phyloP scores from a whole-genome alignment of 768 basidiomycete genomes.

The Candolleomyces eurysporus region DNA sequence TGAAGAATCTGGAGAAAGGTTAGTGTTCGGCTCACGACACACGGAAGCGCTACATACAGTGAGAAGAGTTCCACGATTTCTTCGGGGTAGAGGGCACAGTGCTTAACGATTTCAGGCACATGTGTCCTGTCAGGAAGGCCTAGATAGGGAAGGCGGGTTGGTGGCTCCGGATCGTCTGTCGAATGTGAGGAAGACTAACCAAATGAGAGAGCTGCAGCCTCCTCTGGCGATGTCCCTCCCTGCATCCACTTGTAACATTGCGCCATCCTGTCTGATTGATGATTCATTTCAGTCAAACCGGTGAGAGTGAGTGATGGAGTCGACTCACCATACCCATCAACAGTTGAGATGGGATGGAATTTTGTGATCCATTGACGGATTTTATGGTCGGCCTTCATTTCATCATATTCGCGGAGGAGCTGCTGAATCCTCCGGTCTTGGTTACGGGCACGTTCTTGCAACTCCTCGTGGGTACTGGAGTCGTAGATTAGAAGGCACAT shows the following conservation, averaged over 20 bases:
- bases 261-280: background rate
- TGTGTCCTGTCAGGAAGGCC: slow-evolving; percentile 19
- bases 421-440: slow-evolving; percentile 46
- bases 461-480: slow-evolving; percentile 51
- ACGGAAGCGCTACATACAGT: slow-evolving; percentile 31
- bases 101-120: slow-evolving; percentile 46
- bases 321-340: slow-evolving; percentile 6
- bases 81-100: slow-evolving; percentile 47
- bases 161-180: too few species aligned
- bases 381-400: slow-evolving; percentile 36
- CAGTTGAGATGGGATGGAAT: slow-evolving; percentile 18
- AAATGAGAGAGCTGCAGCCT: slow-evolving; percentile 34
- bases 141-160: background rate
- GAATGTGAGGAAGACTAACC: slow-evolving; percentile 25
- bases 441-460: slow-evolving; percentile 42
- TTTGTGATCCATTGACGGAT: slow-evolving; percentile 42
- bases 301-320: background rate
- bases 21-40: background rate
- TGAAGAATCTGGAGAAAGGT: slow-evolving; percentile 42
- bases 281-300: background rate
- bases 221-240: slow-evolving; percentile 34
- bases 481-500: background rate
- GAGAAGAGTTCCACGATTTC: slow-evolving; percentile 52
- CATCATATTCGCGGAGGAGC: slow-evolving; percentile 44
- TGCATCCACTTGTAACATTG: slow-evolving; percentile 20